Evolutionary conservation across 1,139 yeast species (phyloP).

Genomic region (Debaryomyces robertsiae): DNA sequence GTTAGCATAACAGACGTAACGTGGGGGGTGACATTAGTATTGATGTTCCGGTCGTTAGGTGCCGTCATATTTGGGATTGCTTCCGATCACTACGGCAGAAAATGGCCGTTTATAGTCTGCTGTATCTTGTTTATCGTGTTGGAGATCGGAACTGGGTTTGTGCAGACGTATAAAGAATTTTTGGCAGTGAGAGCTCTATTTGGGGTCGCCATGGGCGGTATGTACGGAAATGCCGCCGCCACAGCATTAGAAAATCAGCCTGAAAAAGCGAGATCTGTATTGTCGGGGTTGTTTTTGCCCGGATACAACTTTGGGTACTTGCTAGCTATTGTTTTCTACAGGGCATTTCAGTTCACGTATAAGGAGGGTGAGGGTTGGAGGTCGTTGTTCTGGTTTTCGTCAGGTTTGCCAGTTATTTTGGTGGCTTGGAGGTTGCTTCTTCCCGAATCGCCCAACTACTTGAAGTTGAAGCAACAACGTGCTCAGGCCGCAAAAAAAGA

Average conservation of each 20-base stretch:
- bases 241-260: constrained; percentile 43
- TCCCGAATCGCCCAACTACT: constrained; percentile 38
- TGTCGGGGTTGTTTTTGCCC: constrained; percentile 42
- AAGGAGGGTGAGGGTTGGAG: constrained; percentile 59
- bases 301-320: constrained; percentile 45
- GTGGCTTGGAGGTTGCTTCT: constrained; percentile 34
- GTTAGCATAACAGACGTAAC: constrained; percentile 57
- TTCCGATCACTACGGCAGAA: constrained; percentile 72
- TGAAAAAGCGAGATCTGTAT: constrained; percentile 34
- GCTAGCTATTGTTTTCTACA: constrained; percentile 37
- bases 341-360: constrained; percentile 64
- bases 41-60: constrained; percentile 80
- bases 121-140: constrained; percentile 55
- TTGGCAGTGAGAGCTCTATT: constrained; percentile 56
- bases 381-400: constrained; percentile 77
- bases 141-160: constrained; percentile 76
- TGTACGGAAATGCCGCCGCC: constrained; percentile 37
- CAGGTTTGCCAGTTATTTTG: constrained; percentile 51
- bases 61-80: constrained; percentile 68
- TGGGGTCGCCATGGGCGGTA: constrained; percentile 45
- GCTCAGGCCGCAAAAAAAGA: constrained; percentile 12
- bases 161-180: constrained; percentile 62
- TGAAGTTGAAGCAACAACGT: constrained; percentile 20
- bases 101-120: constrained; percentile 65
- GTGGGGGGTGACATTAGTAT: constrained; percentile 80